Evolutionary conservation across 192 early-diverging fungal species (phyloP).

Genomic region (Dispira parvispora): DNA sequence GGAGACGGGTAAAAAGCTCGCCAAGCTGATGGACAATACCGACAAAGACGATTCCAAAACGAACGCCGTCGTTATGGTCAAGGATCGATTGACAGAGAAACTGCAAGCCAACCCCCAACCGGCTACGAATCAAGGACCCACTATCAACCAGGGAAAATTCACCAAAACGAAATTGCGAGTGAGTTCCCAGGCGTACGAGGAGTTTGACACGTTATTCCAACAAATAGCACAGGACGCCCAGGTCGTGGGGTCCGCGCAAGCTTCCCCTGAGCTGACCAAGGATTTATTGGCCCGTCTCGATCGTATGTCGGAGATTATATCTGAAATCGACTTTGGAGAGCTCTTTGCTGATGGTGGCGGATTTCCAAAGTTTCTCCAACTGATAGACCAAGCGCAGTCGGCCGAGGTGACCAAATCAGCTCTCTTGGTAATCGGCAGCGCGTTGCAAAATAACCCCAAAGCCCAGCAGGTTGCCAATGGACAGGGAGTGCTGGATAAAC

Average conservation of each 20-base stretch:
- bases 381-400: conserved; percentile 22
- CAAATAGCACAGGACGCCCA: neutral
- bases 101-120: conserved; percentile 15
- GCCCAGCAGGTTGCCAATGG: conserved; percentile 14
- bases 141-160: no score
- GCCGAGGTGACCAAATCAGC: conserved; percentile 20
- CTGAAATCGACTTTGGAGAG: conserved; percentile 37
- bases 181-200: neutral
- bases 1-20: conserved; percentile 32
- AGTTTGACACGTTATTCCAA: neutral
- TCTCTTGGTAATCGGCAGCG: conserved; percentile 29
- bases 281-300: conserved; percentile 16
- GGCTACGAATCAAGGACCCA: neutral
- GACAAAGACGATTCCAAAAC: conserved; percentile 5
- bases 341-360: conserved; percentile 20
- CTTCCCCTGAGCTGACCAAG: neutral
- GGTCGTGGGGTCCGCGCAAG: neutral
- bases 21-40: conserved; percentile 31
- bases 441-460: conserved; percentile 32
- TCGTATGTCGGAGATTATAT: conserved; percentile 33
- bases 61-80: conserved; percentile 17
- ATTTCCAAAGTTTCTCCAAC: conserved; percentile 17
- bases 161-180: neutral
- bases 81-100: conserved; percentile 14
- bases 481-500: conserved; percentile 14